Percentiles rank a stretch among this genome's conserved stretches.
phyloP scores from a whole-genome alignment of 345 rosid species.

The Aquilaria yunnanensis region DNA sequence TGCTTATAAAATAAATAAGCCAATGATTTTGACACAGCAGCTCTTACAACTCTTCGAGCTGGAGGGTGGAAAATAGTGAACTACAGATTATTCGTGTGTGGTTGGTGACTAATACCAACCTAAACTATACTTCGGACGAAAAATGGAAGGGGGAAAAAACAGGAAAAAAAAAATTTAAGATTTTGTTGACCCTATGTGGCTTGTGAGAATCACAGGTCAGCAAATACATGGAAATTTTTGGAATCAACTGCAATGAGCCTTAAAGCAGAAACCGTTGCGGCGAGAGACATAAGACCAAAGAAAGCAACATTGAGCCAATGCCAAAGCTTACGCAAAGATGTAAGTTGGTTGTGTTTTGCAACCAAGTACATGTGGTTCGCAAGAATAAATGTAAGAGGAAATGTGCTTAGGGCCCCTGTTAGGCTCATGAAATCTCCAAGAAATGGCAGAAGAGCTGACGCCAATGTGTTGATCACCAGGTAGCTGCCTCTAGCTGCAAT shows the following conservation, averaged over 20 bases:
- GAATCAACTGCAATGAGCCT: slow-evolving; percentile 71
- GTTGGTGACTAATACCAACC: too few species aligned
- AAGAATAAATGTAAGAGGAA: slow-evolving; percentile 78
- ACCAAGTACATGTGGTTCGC: slow-evolving; percentile 75
- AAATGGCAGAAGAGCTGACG: slow-evolving; percentile 76
- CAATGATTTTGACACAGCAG: too few species aligned
- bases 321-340: slow-evolving; percentile 49
- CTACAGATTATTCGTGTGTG: too few species aligned
- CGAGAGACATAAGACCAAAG: slow-evolving; percentile 54
- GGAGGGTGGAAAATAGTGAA: too few species aligned
- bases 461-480: slow-evolving; percentile 51
- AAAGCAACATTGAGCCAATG: slow-evolving; percentile 71
- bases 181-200: too few species aligned
- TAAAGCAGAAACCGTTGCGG: slow-evolving; percentile 60
- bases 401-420: slow-evolving; percentile 79
- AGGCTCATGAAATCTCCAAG: slow-evolving; percentile 85
- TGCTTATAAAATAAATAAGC: too few species aligned
- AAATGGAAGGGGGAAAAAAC: too few species aligned
- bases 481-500: slow-evolving; percentile 63
- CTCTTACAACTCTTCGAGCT: too few species aligned
- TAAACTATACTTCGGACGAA: too few species aligned
- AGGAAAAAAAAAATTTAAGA: too few species aligned
- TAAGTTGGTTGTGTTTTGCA: slow-evolving; percentile 49
- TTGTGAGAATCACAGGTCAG: slow-evolving; percentile 37
- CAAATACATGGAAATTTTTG: slow-evolving; percentile 66